Evolutionary conservation across 2,329 filamentous ascomycete species (phyloP).

Genomic region (Microcera coccophila): DNA sequence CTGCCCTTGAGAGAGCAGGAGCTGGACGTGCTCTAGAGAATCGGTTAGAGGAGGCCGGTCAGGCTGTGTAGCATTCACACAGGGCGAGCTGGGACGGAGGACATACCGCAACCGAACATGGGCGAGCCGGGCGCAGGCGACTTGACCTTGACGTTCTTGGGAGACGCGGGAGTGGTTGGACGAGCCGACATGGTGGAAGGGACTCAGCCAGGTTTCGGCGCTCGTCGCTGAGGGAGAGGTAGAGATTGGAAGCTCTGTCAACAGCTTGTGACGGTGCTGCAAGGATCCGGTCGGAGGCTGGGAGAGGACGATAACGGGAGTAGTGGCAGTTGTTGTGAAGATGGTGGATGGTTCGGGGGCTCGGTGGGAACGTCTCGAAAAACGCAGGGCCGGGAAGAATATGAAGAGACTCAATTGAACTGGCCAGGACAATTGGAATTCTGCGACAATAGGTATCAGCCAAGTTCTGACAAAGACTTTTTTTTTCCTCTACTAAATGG

Average conservation of each 20-base stretch:
- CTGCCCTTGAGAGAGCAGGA: conserved; percentile 58
- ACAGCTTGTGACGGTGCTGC: no score
- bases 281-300: not conserved
- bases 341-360: not conserved
- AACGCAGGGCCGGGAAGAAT: no score
- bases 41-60: conserved; percentile 28
- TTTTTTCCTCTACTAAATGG: no score
- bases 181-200: conserved; percentile 40
- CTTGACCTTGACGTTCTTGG: conserved; percentile 58
- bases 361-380: not conserved
- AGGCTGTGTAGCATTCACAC: not conserved
- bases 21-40: conserved; percentile 64
- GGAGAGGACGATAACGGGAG: not conserved
- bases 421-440: not conserved
- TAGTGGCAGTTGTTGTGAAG: not conserved
- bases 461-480: no score
- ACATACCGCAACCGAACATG: conserved; percentile 61
- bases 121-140: conserved; percentile 55
- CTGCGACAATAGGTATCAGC: conserved; percentile 1
- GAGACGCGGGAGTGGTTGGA: conserved; percentile 49
- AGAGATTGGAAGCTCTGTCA: no score
- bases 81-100: conserved; percentile 8
- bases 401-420: not conserved
- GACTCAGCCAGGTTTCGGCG: not conserved
- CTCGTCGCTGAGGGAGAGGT: not conserved